phyloP scores from a whole-genome alignment of 345 rosid genomes.

The Aethionema arabicum region DNA sequence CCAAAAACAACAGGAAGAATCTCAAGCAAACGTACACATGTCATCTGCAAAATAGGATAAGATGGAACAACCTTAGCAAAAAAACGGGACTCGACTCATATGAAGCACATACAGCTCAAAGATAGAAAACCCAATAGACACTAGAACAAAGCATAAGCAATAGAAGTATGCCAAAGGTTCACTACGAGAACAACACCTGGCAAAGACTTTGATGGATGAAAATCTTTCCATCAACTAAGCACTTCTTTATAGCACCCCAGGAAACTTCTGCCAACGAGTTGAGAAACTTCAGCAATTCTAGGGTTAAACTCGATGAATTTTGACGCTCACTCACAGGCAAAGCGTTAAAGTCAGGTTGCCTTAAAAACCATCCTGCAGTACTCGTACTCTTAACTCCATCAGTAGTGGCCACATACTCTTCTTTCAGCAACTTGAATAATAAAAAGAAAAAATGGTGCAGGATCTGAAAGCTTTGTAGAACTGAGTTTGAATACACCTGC shows the following conservation, averaged over 20 bases:
- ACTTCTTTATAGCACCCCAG: conserved; percentile 67
- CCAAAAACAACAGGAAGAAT: conserved; percentile 71
- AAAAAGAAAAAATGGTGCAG: conserved; percentile 83
- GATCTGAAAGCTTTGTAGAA: conserved; percentile 61
- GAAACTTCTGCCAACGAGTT: conserved; percentile 54
- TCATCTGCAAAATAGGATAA: conserved; percentile 60
- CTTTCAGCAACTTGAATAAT: conserved; percentile 71
- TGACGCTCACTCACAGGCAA: conserved; percentile 34
- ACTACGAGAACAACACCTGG: conserved; percentile 57
- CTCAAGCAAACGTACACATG: conserved; percentile 89
- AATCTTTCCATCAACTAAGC: conserved; percentile 78
- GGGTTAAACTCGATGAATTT: conserved; percentile 38
- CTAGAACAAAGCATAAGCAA: conserved; percentile 14
- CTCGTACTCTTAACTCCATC: conserved; percentile 42
- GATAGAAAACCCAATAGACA: conserved; percentile 19
- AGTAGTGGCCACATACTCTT: conserved; percentile 43
- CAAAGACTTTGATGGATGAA: conserved; percentile 68
- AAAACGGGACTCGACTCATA: conserved; percentile 6
- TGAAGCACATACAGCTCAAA: conserved; percentile 19
- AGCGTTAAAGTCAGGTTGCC: conserved; percentile 56
- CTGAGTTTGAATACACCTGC: conserved; percentile 72
- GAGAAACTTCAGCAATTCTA: conserved; percentile 46
- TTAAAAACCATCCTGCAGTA: conserved; percentile 78
- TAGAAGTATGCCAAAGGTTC: neutral
- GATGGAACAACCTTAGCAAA: conserved; percentile 16